Percentiles rank a stretch among this genome's conserved stretches.
Conservation (phyloP, 257 asterid genomes). For the Haberlea rhodopensis region DNA sequence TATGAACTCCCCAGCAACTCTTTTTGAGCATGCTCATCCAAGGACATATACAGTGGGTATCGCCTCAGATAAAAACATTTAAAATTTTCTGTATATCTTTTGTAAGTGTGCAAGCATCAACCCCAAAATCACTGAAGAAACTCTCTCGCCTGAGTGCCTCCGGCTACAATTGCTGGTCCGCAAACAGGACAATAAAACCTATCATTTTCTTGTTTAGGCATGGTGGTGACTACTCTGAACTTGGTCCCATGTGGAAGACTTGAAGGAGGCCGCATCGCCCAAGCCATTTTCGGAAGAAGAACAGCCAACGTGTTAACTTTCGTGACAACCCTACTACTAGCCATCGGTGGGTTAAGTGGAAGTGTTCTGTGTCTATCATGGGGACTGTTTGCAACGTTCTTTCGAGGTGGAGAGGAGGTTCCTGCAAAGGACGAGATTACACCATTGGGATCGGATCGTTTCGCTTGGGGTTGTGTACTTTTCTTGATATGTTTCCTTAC, state of each 20-base stretch:
- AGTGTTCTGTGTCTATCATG: conserved; percentile 77
- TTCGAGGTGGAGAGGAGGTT: conserved; percentile 85
- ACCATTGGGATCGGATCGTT: conserved; percentile 74
- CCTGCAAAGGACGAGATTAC: conserved; percentile 90
- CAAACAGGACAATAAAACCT: neutral
- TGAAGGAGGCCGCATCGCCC: conserved; percentile 91
- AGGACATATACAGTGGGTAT: no score
- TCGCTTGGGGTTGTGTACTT: conserved; percentile 77
- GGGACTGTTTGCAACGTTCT: conserved; percentile 89
- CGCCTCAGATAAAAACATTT: no score
- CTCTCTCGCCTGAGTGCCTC: no score
- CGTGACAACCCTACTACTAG: conserved; percentile 65
- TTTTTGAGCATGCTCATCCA: no score
- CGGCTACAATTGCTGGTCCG: no score
- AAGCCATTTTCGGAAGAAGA: conserved; percentile 80
- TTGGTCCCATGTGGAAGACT: conserved; percentile 84
- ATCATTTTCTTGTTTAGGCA: conserved; percentile 41
- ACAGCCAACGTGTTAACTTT: conserved; percentile 53
- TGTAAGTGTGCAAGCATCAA: no score
- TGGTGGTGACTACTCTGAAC: conserved; percentile 92
- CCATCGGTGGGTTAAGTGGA: conserved; percentile 83
- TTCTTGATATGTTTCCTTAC: conserved; percentile 85
- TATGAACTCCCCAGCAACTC: no score
- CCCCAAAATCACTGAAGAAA: no score
- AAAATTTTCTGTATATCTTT: no score